Percentiles rank a stretch among this genome's conserved stretches.
Conservation (phyloP, 495 filamentous ascomycete genomes). For the Annulohypoxylon bovei region DNA sequence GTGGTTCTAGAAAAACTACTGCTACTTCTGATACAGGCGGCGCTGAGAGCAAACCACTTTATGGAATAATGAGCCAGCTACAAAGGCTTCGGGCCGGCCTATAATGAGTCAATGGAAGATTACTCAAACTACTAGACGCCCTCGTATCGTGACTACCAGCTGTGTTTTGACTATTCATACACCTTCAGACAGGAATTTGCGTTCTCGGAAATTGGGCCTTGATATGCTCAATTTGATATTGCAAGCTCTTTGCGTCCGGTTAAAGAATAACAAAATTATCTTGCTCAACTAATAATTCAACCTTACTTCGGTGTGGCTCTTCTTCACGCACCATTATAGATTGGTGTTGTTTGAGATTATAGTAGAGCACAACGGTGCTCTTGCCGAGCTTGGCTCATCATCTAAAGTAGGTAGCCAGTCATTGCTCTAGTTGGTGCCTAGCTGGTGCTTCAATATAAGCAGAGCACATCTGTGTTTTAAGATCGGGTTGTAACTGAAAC, state of each 20-base stretch:
- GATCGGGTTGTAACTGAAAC: background rate
- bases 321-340: too few species aligned
- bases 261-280: background rate
- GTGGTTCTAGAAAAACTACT: constrained; percentile 38
- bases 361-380: constrained; percentile 32
- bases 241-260: background rate
- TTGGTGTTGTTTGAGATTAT: background rate
- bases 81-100: constrained; percentile 82
- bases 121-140: background rate
- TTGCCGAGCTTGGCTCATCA: background rate
- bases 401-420: constrained; percentile 5
- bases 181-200: background rate
- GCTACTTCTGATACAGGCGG: constrained; percentile 39
- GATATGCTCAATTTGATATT: background rate
- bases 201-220: background rate
- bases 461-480: constrained; percentile 19
- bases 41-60: constrained; percentile 56
- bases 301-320: background rate
- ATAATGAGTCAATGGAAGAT: constrained; percentile 49
- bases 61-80: constrained; percentile 81
- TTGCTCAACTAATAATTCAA: background rate
- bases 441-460: background rate
- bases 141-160: background rate
- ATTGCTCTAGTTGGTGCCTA: background rate
- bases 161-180: background rate